These are phyloP conservation scores for Rhizopogon vinicolor DNA, from an alignment of 768 basidiomycete species.

Conservation along the genomic window DNA sequence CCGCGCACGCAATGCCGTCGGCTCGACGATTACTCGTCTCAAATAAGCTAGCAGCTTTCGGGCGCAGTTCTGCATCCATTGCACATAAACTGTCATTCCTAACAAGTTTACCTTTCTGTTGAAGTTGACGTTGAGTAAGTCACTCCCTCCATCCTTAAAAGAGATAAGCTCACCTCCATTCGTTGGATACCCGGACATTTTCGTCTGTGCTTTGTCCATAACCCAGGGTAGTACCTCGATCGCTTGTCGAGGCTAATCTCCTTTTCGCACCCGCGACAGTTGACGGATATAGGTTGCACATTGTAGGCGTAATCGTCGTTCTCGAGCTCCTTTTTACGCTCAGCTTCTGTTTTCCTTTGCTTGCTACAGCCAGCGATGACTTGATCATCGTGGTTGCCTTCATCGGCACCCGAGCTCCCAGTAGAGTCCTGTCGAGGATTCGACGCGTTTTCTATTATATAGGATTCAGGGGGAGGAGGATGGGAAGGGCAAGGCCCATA, in stretches of 20 bases:
- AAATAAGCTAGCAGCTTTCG: slow-evolving; percentile 1
- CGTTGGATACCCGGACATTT: slow-evolving; percentile 23
- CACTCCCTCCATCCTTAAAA: not conserved
- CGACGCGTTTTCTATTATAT: not conserved
- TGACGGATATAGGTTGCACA: slow-evolving; percentile 22
- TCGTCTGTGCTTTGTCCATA: slow-evolving; percentile 28
- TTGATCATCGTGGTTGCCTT: not conserved
- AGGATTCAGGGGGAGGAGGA: not conserved
- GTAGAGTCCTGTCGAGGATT: not conserved
- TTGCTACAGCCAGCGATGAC: slow-evolving; percentile 14
- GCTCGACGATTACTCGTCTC: not conserved
- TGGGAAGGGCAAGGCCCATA: not conserved
- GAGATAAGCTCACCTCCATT: slow-evolving; percentile 19
- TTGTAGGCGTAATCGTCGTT: slow-evolving; percentile 22
- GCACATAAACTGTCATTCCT: not conserved
- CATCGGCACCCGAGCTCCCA: not conserved
- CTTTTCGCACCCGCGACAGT: slow-evolving; percentile 24
- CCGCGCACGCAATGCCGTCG: not conserved
- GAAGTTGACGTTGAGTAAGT: slow-evolving; percentile 8
- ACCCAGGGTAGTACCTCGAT: slow-evolving; percentile 29
- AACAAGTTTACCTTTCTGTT: slow-evolving; percentile 11
- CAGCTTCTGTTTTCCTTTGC: slow-evolving; percentile 23
- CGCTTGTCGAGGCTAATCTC: slow-evolving; percentile 30
- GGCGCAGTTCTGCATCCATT: not conserved
- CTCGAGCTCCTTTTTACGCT: slow-evolving; percentile 23